Base-by-base conservation (phyloP, 352 stramenopile genomes). In the Phytophthora sp. region DNA sequence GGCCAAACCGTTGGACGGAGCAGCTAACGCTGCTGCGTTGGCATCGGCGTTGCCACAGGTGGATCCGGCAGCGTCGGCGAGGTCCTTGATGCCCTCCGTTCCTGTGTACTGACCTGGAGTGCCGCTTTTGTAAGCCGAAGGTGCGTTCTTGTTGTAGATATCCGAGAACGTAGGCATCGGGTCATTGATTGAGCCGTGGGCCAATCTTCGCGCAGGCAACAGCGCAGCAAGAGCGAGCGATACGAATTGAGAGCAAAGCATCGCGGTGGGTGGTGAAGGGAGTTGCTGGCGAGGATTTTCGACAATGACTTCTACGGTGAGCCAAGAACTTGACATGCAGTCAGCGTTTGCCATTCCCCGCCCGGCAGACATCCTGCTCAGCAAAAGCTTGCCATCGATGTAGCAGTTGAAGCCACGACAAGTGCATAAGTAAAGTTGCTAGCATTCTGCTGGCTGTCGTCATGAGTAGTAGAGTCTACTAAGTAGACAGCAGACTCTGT, bases 11-110 rank as follows among this genome's bases (percentile, higher is more conserved):
- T 66, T 63, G 10, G 57, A 35, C 10, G 72, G 69, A 32, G 62
- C 63, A 15, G 69, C 10, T 39, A 76, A 35, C 27, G 62, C 58
- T 12, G 61, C 34, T 4, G 66, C 51, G 20, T 64, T 75, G 5
- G 49, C 46, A 52, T 79, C 48, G 3, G 73, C 79, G 37, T 72
- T 74, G 38, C 73, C 69, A 39, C 73, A 76, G n/a, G 45, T 76
- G 21, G 73, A 78, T 6, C 69, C 72, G 37, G 54, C 53, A 39
- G 45, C 44, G 21, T 76, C 62, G 2, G 59, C 62, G 13, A 82
- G 46, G 34, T 54, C 52, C 28, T 65, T 58, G 52, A 75, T 70
- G 21, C 69, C 63, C 12, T 65, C 65, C 30, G 48, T 68, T 7
- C 65, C 65, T 1, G 54, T 67, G 65, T 78, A 82, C 8, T 62